Base-by-base conservation (phyloP, 176 grass and related monocot species). In the Bolboschoenus planiculmis region DNA sequence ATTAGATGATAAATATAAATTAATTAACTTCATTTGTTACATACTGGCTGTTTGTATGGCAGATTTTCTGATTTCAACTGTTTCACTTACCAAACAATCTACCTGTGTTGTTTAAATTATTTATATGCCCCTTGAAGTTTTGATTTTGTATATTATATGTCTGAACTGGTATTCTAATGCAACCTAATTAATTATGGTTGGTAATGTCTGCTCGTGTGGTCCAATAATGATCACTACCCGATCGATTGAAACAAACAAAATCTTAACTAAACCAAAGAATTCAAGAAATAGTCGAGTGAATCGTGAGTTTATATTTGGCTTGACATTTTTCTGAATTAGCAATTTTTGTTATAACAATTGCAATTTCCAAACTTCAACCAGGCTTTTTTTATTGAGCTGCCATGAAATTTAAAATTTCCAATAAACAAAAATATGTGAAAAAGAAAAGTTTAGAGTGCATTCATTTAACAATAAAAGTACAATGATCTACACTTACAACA, bases 401-500 rank as follows among this genome's bases (percentile, higher is more conserved):
- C 39, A 46, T 24, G 21, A 26, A 47, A 24, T 2, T 31, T 50
- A 18, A 68, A 70, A 21, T 5, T 50, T 10, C 3, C 1, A 65
- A 42, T 31, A 5, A 13, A 1, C 11, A 67, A 79, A 54, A 1
- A 3, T 39, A 66, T 13, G 18, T 13, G 26, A 53, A 36, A 44
- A 26, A 33, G 1, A 64, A 13, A 46, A 44, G 3, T 1, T 21
- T 65, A 66, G 3, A 46, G 40, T 13, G 0, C 20, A 79, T 64
- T 36, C 4, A 85, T 36, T 36, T 27, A 29, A 23, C 37, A 54
- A 3, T 16, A 58, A 70, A 15, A 43, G 7, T 47, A 44, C 10
- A 66, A 56, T 18, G 18, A 3, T 50, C 15, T 78, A 3, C 33
- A 91, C 92, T 93, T 64, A 99, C 96, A 33, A 95, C 96, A 86